Base-by-base conservation (phyloP, 805 yeast genomes). In the Saccharomycopsis selenospora region DNA sequence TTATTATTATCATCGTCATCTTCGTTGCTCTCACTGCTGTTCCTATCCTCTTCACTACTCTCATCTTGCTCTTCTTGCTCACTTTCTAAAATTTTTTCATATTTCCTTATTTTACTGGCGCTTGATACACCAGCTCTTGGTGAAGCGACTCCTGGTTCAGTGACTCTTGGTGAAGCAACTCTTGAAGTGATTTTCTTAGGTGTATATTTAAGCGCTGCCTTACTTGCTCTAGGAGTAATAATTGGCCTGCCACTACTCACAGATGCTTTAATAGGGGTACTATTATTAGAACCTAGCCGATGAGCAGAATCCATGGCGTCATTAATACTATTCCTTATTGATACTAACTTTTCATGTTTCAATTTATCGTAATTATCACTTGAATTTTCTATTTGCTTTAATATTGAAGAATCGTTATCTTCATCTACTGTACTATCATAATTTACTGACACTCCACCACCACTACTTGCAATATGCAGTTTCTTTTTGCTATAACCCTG, bases 351-450 rank as follows among this genome's bases (percentile, higher is more conserved):
- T 4, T 17, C 38, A 33, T 33, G 38, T 33, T 20, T 7, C 17
- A 33, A 33, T 10, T 33, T 33, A 6, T 33, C 38, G 10, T 14
- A 33, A 33, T 33, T 33, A 20, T 33, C 38, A 4, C 20, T 14
- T 14, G 20, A 14, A 10, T 33, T 33, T 20, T 33, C 38, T 14
- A 33, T 33, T 10, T 33, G 38, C 20, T 20, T 17, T 14, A 33
- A 10, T 5, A 33, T 33, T 10, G 38, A 33, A 4, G 38, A 33
- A 14, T 33, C 38, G 10, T 33, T 20, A 33, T 33, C 38, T 6
- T 33, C 38, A 33, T 33, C 38, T 14, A 33, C 38, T 14, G 38
- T 14, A 14, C 38, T 33, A 20, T 33, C 38, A 33, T 33, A 33
- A 14, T 33, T 33, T 6, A 33, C 18, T n/a, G n/a, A n/a, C n/a